phyloP scores from a whole-genome alignment of 2,329 filamentous ascomycete genomes.

The Scytalidium lignicola region DNA sequence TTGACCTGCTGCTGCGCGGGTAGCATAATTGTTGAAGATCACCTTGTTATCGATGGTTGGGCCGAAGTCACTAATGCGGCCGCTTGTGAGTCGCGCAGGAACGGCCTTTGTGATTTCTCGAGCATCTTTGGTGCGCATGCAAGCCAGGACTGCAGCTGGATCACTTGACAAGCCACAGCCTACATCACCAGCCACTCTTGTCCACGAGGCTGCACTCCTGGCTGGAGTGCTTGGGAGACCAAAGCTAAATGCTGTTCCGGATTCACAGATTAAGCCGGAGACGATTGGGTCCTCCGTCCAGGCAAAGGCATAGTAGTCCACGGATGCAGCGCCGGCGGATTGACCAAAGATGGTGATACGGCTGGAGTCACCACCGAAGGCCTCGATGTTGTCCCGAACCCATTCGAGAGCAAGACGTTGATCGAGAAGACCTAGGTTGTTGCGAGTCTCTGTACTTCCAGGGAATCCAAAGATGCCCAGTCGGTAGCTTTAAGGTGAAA shows the following conservation, averaged over 20 bases:
- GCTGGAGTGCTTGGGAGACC: constrained; percentile 17
- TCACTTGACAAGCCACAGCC: constrained; percentile 24
- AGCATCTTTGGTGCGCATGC: constrained; percentile 19
- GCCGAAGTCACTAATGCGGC: constrained; percentile 17
- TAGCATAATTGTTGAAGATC: constrained; percentile 24
- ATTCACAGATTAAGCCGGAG: constrained; percentile 25
- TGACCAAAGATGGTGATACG: constrained; percentile 22
- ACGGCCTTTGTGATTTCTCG: constrained; percentile 15
- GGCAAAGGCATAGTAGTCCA: constrained; percentile 19
- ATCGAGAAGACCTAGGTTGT: constrained; percentile 48
- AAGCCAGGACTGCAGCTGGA: constrained; percentile 16
- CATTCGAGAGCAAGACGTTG: constrained; percentile 53
- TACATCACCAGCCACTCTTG: constrained; percentile 14
- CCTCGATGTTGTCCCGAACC: constrained; percentile 51
- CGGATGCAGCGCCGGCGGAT: constrained; percentile 19
- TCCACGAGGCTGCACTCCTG: constrained; percentile 17
- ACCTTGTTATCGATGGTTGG: constrained; percentile 23
- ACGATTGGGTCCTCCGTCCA: constrained; percentile 16
- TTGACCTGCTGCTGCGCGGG: constrained; percentile 12
- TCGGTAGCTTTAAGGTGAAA: constrained; percentile 12
- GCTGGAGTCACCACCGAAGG: constrained; percentile 50
- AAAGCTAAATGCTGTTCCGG: constrained; percentile 25
- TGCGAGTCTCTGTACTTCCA: constrained; percentile 4
- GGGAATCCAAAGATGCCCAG: constrained; percentile 18
- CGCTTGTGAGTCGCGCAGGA: constrained; percentile 6